Base-by-base conservation (phyloP, 2,329 filamentous ascomycete species). In the Colletotrichum cordylinicola region DNA sequence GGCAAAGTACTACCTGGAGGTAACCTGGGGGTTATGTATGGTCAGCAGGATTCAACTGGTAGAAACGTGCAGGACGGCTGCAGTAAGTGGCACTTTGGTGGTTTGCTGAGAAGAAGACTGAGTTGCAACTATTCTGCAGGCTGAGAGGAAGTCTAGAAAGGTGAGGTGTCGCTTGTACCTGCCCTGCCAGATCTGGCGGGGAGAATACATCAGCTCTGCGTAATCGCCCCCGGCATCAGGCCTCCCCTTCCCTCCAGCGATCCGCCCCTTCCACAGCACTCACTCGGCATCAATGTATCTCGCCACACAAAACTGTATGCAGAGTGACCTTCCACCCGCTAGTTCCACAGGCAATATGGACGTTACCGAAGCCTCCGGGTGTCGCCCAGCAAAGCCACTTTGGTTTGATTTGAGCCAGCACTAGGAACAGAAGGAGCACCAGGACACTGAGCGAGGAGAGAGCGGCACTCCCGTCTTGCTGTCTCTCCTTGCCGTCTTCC, bases 291-390 rank as follows among this genome's bases (percentile, higher is more conserved):
- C 4, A 9, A 67, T 27, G 72, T 75, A 72, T 16, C 16, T 10
- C 29, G 10, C 4, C 29, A 13, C 18, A 21, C 2, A 24, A 56
- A 37, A n/a, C 31, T 37, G 8, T 60, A 16, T 18, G 21, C 0
- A 12, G 1, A 24, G 13, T 75, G 43, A 75, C 73, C n/a, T 70
- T 4, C 4, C 2, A 4, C 4, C 21, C 18, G 29, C 8, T 21
- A 13, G 61, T 67, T 21, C 52, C 55, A 75, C 37, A 29, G 12
- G 31, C 52, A 72, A 73, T 65, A 65, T 72, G 70, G 74, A 56
- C 48, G 70, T 52, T 76, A 65, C 74, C 74, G 74, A 76, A 76
- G 70, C 35, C 65, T 74, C 74, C 74, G 74, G 70, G 33, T 35
- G 60, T 64, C 31, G 61, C 33, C 35, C 55, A 31, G 33, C 56